Conservation (phyloP, 1,139 yeast genomes). For the Schizosaccharomyces versatilis region DNA sequence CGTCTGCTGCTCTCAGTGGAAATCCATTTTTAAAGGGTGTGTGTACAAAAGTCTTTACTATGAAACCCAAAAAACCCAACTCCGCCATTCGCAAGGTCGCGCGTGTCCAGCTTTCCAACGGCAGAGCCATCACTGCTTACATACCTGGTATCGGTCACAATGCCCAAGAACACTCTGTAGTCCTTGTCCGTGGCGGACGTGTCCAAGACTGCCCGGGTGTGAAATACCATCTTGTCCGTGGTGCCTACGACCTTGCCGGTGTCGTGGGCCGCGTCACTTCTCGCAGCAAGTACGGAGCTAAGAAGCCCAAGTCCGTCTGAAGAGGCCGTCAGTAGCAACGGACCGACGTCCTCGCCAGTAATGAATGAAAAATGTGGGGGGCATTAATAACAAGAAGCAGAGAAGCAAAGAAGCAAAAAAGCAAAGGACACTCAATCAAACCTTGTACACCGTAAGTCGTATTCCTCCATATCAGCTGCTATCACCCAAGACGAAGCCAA, state of each 20-base stretch:
- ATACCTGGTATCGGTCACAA: constrained; percentile 98
- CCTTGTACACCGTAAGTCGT: too few relatives aligned
- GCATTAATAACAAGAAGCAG: too few relatives aligned
- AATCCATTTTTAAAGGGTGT: too few relatives aligned
- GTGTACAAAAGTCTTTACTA: too few relatives aligned
- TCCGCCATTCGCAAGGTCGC: constrained; percentile 95
- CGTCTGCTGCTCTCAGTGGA: too few relatives aligned
- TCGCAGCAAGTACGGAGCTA: constrained; percentile 83
- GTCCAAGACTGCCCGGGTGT: constrained; percentile 98
- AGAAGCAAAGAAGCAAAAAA: too few relatives aligned
- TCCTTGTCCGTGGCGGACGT: constrained; percentile 88
- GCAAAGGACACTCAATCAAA: too few relatives aligned
- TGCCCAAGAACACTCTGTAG: constrained; percentile 94
- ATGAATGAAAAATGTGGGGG: too few relatives aligned
- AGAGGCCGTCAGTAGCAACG: too few relatives aligned
- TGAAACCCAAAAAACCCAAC: constrained; percentile 42
- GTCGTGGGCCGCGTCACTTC: constrained; percentile 82
- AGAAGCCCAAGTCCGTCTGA: constrained; percentile 33
- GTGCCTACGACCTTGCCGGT: constrained; percentile 81
- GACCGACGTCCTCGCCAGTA: too few relatives aligned
- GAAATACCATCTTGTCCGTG: constrained; percentile 81
- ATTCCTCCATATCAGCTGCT: too few relatives aligned
- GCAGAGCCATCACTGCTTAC: constrained; percentile 72
- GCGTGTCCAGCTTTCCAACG: constrained; percentile 80
- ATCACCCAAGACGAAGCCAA: too few relatives aligned